Evolutionary conservation across 164 flowering plant species (phyloP), one percentile per base, ranked within the genome.

Genomic region (Taxillus chinensis): DNA sequence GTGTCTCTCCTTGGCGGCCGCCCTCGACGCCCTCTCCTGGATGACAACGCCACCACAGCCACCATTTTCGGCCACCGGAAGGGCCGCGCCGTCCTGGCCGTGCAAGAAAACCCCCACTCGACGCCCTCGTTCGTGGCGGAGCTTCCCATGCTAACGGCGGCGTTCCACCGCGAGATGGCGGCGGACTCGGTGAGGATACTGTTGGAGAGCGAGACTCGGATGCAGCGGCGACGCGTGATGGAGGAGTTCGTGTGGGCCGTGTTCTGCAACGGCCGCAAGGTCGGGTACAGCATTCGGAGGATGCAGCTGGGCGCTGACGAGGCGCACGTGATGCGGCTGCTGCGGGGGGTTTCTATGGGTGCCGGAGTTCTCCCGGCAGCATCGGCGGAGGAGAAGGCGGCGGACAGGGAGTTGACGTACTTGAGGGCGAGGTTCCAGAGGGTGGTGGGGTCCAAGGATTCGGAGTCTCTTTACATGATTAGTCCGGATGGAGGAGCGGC

Each of bases 211-310:
- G 92, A 89, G 71, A 84, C 86, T 9, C 85, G 74, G 67, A 81
- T 82, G 0, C 75, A 71, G 12, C 82, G 73, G 68, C 83, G 79
- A 81, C 80, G 78, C 60, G 59, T 88, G 3, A 10, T 84, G 75
- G 96, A 89, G 62, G 98, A 89, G 67, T 79, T 71, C 54, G 90
- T 87, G n/a, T 89, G 96, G 98, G 86, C 80, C 0, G 88, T 89
- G 17, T 87, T 76, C 53, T 87, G 90, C 51, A 92, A 92, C 55
- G 98, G 98, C 0, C 67, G 89, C 11, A 89, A 87, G 59, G 59
- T 71, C 1, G 96, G 96, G 45, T 87, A 83, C 63, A 80, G 89
- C 2, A 83, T 87, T 2, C 69, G 96, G 71, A 75, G 92, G 79
- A 86, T 77, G 69, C 74, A 77, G 10, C 69, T 80, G 72, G 73